These are phyloP conservation scores for Xylaria sp. DNA, from an alignment of 2,329 filamentous ascomycete genomes.

Conservation along the genomic window DNA sequence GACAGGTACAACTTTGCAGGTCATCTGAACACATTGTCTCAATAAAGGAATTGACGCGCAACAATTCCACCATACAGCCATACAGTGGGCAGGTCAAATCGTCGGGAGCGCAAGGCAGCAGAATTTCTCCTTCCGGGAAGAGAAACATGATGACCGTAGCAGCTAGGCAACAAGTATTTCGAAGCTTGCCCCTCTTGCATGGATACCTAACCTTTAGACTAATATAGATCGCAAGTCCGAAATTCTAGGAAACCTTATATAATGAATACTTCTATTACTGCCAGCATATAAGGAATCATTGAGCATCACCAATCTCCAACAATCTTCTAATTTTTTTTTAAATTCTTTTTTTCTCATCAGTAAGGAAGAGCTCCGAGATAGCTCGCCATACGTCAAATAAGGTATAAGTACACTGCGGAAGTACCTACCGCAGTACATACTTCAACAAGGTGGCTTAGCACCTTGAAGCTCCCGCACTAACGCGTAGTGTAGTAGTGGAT, in stretches of 20 bases:
- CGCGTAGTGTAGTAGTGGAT: not conserved
- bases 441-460: conserved; percentile 34
- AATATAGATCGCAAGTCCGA: not conserved
- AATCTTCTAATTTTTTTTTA: no score
- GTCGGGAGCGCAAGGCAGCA: not conserved
- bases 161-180: conserved; percentile 1
- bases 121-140: not conserved
- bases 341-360: no score
- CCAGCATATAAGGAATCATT: not conserved
- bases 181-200: not conserved
- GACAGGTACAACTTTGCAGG: not conserved
- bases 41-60: conserved; percentile 5
- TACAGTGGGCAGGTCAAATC: not conserved
- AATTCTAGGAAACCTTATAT: not conserved
- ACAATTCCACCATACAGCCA: not conserved
- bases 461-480: conserved; percentile 8
- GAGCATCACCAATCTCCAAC: not conserved
- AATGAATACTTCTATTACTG: not conserved
- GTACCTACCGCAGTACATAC: not conserved
- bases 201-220: not conserved
- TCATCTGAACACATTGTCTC: not conserved
- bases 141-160: not conserved
- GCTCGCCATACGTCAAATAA: not conserved
- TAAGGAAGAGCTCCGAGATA: no score
- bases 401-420: not conserved